Percentiles rank a stretch among this genome's conserved stretches.
Conservation (phyloP, 176 grass and related monocot genomes). For the Hordeum marinum region DNA sequence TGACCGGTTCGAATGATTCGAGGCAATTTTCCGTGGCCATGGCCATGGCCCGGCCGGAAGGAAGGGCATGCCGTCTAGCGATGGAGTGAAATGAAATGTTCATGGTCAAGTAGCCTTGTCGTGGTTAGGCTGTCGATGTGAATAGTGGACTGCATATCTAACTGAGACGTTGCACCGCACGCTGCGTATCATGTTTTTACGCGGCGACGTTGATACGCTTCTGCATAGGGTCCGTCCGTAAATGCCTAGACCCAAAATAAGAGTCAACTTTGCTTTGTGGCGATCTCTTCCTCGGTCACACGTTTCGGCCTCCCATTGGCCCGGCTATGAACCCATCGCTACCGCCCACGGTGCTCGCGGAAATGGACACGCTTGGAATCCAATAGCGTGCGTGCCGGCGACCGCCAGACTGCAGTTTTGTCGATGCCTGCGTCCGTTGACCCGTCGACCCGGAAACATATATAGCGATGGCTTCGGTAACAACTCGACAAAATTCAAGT, state of each 20-base stretch:
- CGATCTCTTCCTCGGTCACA: not conserved
- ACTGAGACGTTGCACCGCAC: not conserved
- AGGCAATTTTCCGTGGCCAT: not conserved
- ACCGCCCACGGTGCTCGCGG: not conserved
- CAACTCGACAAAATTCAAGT: no score
- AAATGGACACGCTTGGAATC: slow-evolving; percentile 6
- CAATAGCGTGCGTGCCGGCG: not conserved
- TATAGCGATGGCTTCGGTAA: no score
- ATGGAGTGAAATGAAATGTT: not conserved
- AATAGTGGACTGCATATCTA: not conserved
- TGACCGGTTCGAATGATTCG: slow-evolving; percentile 11
- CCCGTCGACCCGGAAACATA: not conserved
- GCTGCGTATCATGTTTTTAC: not conserved
- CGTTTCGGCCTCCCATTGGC: slow-evolving; percentile 24
- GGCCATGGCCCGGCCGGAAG: not conserved
- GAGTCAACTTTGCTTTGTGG: not conserved
- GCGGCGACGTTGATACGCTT: not conserved
- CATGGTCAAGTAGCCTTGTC: slow-evolving; percentile 2
- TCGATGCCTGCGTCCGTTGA: not conserved
- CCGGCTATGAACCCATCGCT: not conserved
- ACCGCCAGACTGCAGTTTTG: not conserved
- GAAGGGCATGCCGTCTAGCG: not conserved
- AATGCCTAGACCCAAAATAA: slow-evolving; percentile 4
- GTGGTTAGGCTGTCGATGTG: not conserved
- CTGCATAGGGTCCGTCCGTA: not conserved